Evolutionary conservation across 768 basidiomycete species (phyloP), one percentile per base, ranked within the genome.

Genomic region (Trametes punicea): DNA sequence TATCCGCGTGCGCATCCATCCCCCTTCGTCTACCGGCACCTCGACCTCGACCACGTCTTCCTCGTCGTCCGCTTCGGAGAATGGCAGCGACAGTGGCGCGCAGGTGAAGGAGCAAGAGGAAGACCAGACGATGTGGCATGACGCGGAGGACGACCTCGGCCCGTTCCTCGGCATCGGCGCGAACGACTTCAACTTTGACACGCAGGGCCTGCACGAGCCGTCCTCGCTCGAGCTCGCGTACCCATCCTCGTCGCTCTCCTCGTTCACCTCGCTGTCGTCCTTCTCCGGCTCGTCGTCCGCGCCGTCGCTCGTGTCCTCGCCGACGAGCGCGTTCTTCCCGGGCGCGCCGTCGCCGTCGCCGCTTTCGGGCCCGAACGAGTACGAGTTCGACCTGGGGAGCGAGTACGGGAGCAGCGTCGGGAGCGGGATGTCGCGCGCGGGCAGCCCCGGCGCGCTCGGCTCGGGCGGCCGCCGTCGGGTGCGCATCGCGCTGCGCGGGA

Each of bases 1-100:
- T 71, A 85, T 88, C 62, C 84, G 83, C 49, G 86, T 89, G 38
- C 79, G 83, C 61, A 87, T 89, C 61, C 84, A 88, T 63, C 81
- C 84, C 40, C 66, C 72, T 16, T 57, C 66, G 34, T 49, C 56
- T 25, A 67, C 73, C 15, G 70, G 75, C 40, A 66, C 76, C 30
- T 67, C 76, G 7, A 66, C 76, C 29, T 67, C 76, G 7, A 68
- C 61, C 45, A 29, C 59, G 18, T 54, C 70, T 10, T 56, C 71
- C 26, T n/a, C n/a, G n/a, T n/a, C n/a, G n/a, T n/a, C n/a, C n/a
- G 15, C 64, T 62, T 47, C 71, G 76, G 46, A 69, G 71, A 23
- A 62, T 67, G 44, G 62, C 69, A 39, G 67, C 69, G 57, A 42
- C 64, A 25, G 58, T 64, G 25, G 59, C 63, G 64, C 67, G 60